Conservation (phyloP, 73 alveolate species). For the Paramecium biaurelia region DNA sequence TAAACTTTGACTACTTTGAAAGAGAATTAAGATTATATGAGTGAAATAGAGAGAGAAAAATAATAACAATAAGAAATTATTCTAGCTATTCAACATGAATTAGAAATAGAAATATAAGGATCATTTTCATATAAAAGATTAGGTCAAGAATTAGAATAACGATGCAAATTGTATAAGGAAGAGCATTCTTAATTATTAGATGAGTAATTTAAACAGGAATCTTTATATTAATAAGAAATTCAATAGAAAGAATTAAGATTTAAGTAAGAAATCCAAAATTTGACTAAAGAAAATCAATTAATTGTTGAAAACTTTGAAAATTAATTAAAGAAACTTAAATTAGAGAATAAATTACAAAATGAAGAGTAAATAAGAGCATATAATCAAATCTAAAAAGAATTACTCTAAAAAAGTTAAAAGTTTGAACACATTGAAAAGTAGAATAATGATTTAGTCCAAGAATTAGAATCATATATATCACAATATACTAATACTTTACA, state of each 20-base stretch:
- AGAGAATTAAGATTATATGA: slow-evolving; percentile 39
- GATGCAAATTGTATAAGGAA: slow-evolving; percentile 36
- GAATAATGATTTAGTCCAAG: neutral
- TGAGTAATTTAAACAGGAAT: neutral
- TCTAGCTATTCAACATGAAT: neutral
- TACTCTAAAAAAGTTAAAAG: neutral
- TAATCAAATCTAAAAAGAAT: neutral
- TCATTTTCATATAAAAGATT: slow-evolving; percentile 36
- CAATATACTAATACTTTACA: neutral
- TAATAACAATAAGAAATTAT: neutral
- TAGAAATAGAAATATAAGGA: slow-evolving; percentile 42
- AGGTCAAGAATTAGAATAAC: slow-evolving; percentile 13
- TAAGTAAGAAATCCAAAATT: neutral
- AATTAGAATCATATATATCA: neutral
- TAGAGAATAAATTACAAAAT: neutral
- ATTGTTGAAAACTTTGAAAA: neutral
- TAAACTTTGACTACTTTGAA: neutral
- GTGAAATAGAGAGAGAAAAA: slow-evolving; percentile 46
- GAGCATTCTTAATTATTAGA: neutral
- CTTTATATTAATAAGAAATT: neutral
- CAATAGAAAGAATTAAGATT: neutral
- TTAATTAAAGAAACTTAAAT: neutral
- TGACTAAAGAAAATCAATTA: neutral
- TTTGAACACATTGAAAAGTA: neutral
- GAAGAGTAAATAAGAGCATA: neutral